phyloP scores from a whole-genome alignment of 768 basidiomycete species.

The Collybia nuda region DNA sequence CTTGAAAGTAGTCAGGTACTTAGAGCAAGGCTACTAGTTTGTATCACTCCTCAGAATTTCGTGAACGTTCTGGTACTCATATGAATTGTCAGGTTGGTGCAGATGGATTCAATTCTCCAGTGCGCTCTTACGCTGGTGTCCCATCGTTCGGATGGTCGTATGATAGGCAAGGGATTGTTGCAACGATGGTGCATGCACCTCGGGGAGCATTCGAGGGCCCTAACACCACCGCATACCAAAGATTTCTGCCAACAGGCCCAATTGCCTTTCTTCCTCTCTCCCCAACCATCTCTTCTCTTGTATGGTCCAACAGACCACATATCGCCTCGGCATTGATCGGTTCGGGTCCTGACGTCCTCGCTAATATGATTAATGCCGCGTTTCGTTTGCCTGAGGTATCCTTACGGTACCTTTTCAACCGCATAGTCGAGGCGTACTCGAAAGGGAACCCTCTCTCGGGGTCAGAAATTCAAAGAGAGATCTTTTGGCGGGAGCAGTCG shows the following conservation, averaged over 20 bases:
- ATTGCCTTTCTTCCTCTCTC: constrained; percentile 93
- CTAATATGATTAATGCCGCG: constrained; percentile 83
- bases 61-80: neutral
- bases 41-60: constrained; percentile 5
- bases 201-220: constrained; percentile 58
- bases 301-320: constrained; percentile 87
- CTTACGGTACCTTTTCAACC: constrained; percentile 61
- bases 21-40: constrained; percentile 75
- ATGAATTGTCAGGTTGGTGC: constrained; percentile 71
- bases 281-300: constrained; percentile 76
- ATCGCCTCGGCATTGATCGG: constrained; percentile 73
- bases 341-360: constrained; percentile 61
- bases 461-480: constrained; percentile 56
- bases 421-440: constrained; percentile 55
- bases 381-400: constrained; percentile 83
- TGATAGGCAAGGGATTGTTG: constrained; percentile 86
- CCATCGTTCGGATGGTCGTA: constrained; percentile 91
- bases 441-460: constrained; percentile 44
- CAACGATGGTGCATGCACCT: constrained; percentile 77
- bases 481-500: constrained; percentile 71
- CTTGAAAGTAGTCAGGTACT: constrained; percentile 68
- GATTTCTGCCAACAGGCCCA: constrained; percentile 93
- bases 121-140: constrained; percentile 83
- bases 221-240: constrained; percentile 86
- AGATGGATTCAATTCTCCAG: constrained; percentile 94